Base-by-base conservation (phyloP, 2,329 filamentous ascomycete genomes). In the Ascochyta rabiei region DNA sequence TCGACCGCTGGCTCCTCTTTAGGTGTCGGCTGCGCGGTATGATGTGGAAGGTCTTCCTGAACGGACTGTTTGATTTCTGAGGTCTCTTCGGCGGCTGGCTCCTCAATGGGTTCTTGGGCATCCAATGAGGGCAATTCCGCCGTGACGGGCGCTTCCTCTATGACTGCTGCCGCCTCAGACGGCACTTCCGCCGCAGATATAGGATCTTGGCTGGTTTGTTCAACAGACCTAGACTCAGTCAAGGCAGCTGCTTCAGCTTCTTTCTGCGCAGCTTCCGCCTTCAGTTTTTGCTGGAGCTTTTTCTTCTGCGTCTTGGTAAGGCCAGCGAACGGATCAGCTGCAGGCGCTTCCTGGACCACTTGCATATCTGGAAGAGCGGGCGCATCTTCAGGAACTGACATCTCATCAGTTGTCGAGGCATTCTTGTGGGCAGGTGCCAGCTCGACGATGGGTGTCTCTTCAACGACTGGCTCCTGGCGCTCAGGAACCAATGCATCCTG, bases 231-330 rank as follows among this genome's bases (percentile, higher is more conserved):
- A 34, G 51, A 18, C 24, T 6, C 12, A 24, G 39, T 8, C 2
- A 37, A 15, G 2, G 16, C 30, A 18, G 47, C 21, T 39, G 42
- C 28, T 33, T 47, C 42, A 15, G 35, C 23, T 30, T 53, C 44
- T 48, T 62, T 60, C 30, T 56, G 48, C 31, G 37, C 45, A 18
- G 45, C 44, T 16, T 54, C 51, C 4, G 39, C 45, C 28, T 54
- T 54, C 51, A 50, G 39, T 19, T 56, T 54, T 33, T 64, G 55
- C 43, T 66, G 54, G 4, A 69, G 57, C 56, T 64, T 70, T 62
- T 69, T 71, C 39, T 53, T 64, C 37, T 55, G 45, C 4, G 28
- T 41, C 41, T 55, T 49, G 2, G 5, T 24, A 3, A 55, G 41
- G 3, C 46, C 46, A n/a, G 28, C 23, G 31, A 55, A 55, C 0